Conservation (phyloP, 2,329 filamentous ascomycete species). For the Furcasterigmium sp. region DNA sequence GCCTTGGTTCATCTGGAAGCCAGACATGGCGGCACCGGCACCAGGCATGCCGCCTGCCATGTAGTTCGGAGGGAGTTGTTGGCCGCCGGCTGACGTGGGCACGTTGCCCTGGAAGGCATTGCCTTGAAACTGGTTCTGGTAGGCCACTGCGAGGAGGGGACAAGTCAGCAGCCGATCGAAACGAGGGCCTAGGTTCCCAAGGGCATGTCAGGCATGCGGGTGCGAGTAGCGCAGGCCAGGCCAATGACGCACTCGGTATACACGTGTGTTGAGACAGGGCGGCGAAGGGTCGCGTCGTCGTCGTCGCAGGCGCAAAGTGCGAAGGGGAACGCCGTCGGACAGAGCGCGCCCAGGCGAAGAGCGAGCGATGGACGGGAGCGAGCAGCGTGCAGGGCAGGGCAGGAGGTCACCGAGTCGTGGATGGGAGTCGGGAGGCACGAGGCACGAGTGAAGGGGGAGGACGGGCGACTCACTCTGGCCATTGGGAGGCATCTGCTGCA, state of each 20-base stretch:
- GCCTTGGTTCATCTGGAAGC: constrained; percentile 51
- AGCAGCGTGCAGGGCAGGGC: too few relatives aligned
- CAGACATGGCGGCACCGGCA: constrained; percentile 48
- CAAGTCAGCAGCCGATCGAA: constrained; percentile 19
- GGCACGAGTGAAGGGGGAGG: constrained; percentile 8
- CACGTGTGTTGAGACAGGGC: neutral
- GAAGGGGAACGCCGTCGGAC: neutral
- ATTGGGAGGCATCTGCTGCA: constrained; percentile 55
- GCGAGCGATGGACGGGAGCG: too few relatives aligned
- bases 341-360: neutral
- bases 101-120: constrained; percentile 52
- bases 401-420: neutral
- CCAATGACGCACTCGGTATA: neutral
- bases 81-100: constrained; percentile 41
- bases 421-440: constrained; percentile 4
- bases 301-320: neutral
- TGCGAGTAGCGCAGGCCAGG: neutral
- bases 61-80: constrained; percentile 46
- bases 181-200: too few relatives aligned
- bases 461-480: constrained; percentile 49
- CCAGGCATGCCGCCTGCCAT: constrained; percentile 39
- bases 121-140: constrained; percentile 52
- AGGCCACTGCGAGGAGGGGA: constrained; percentile 41
- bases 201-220: too few relatives aligned
- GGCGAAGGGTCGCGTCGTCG: neutral